These are phyloP conservation scores for Takashimella koratensis DNA, from an alignment of 1,284 basidiomycete genomes.

Conservation along the genomic window DNA sequence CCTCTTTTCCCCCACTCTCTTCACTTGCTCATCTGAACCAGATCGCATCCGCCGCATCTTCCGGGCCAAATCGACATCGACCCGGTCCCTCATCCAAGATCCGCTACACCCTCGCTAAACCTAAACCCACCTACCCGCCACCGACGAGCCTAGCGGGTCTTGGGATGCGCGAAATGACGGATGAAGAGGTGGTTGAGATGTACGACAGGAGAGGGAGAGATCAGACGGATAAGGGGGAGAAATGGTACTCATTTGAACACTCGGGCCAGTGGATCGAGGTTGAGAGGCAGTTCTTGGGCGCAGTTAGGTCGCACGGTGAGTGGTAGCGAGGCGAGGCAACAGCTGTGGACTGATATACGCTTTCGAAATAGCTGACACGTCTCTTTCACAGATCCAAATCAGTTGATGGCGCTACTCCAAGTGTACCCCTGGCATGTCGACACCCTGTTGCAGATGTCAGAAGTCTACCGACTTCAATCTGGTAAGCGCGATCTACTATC, in stretches of 20 bases:
- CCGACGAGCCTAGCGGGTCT: conserved; percentile 56
- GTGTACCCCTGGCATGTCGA: conserved; percentile 75
- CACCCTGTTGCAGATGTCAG: conserved; percentile 77
- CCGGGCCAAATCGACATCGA: conserved; percentile 24
- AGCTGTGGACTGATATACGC: not conserved
- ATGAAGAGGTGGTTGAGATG: conserved; percentile 57
- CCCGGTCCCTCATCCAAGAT: conserved; percentile 30
- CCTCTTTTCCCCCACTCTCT: not conserved
- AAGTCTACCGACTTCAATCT: conserved; percentile 73
- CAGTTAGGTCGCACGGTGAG: conserved; percentile 73
- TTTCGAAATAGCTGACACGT: conserved; percentile 2
- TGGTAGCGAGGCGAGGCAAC: conserved; percentile 4
- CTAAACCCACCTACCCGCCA: conserved; percentile 50
- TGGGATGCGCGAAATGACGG: conserved; percentile 58
- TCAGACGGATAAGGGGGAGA: conserved; percentile 55
- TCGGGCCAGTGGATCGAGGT: conserved; percentile 73
- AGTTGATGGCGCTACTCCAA: conserved; percentile 52
- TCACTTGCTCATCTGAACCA: conserved; percentile 1
- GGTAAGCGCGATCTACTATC: conserved; percentile 52
- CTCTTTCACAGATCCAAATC: conserved; percentile 51
- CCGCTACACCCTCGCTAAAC: conserved; percentile 41
- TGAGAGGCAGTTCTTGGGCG: conserved; percentile 72
- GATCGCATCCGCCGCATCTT: conserved; percentile 33
- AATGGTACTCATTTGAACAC: conserved; percentile 84
- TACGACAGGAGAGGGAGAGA: conserved; percentile 51